These are phyloP conservation scores for Thraustochytrium sp. DNA, from an alignment of 352 stramenopile genomes.

Conservation along the genomic window DNA sequence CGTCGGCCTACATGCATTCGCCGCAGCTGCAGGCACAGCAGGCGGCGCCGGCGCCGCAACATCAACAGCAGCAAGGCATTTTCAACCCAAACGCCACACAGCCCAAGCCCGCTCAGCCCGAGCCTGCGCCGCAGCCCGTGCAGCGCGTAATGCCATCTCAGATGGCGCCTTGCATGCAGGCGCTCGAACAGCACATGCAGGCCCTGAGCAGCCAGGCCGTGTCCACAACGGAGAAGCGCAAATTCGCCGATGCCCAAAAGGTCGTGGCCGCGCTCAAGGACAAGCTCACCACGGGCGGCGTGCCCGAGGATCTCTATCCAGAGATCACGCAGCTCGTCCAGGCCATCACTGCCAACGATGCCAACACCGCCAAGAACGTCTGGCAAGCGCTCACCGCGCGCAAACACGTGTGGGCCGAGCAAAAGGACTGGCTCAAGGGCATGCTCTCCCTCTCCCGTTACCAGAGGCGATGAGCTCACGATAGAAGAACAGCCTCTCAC, in stretches of 20 bases:
- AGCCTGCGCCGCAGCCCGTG: background rate
- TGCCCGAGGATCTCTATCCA: background rate
- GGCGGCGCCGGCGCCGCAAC: background rate
- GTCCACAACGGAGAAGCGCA: background rate
- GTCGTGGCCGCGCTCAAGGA: constrained; percentile 6
- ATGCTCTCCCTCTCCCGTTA: background rate
- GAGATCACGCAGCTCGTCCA: constrained; percentile 31
- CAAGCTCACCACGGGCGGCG: constrained; percentile 13
- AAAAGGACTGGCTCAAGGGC: constrained; percentile 36
- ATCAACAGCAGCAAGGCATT: constrained; percentile 26
- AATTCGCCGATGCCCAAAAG: background rate
- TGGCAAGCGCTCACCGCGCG: background rate
- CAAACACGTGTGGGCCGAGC: constrained; percentile 4
- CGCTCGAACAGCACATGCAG: constrained; percentile 21
- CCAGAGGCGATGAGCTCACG: background rate
- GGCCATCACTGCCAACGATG: background rate
- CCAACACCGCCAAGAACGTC: background rate
- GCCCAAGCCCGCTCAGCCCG: background rate
- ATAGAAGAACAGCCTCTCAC: background rate
- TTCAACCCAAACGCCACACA: background rate
- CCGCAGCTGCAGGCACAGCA: background rate
- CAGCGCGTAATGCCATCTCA: constrained; percentile 6
- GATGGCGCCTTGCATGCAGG: background rate
- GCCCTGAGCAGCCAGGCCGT: background rate
- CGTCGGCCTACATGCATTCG: too few species aligned